Evolutionary conservation across 176 grass and related monocot genomes (phyloP).

Genomic region (Oropetium thomaeum): DNA sequence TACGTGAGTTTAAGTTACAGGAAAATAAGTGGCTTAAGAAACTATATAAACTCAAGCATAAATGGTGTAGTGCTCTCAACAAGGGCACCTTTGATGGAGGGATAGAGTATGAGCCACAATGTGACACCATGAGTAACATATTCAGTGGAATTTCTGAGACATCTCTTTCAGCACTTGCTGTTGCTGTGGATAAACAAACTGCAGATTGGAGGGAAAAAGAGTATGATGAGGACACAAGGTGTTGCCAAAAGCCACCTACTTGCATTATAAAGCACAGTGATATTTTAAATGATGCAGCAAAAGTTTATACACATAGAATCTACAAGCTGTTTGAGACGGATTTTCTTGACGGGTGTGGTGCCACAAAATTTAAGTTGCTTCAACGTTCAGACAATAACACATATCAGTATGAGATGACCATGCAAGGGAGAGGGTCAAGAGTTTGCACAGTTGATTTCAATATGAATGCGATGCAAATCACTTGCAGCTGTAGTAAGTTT

Average conservation of each 20-base stretch:
- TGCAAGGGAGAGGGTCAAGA: slow-evolving; percentile 67
- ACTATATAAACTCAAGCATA: slow-evolving; percentile 64
- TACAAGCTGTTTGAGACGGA: slow-evolving; percentile 81
- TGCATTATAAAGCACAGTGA: slow-evolving; percentile 77
- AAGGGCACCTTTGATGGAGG: slow-evolving; percentile 68
- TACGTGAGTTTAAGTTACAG: slow-evolving; percentile 61
- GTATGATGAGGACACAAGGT: slow-evolving; percentile 66
- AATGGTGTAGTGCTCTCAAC: slow-evolving; percentile 77
- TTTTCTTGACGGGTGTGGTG: slow-evolving; percentile 78
- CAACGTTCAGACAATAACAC: slow-evolving; percentile 42
- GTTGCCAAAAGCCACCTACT: slow-evolving; percentile 50
- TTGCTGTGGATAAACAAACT: slow-evolving; percentile 51
- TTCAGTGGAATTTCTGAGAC: slow-evolving; percentile 51
- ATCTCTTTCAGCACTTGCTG: slow-evolving; percentile 40
- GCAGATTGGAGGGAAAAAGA: slow-evolving; percentile 73
- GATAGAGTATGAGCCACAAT: slow-evolving; percentile 62
- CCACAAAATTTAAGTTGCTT: slow-evolving; percentile 66
- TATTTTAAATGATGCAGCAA: slow-evolving; percentile 77
- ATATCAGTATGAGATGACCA: slow-evolving; percentile 73
- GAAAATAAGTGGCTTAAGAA: slow-evolving; percentile 87
- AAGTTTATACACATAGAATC: slow-evolving; percentile 76
- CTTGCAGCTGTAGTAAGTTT: slow-evolving; percentile 74
- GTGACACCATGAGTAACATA: slow-evolving; percentile 68
- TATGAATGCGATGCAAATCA: slow-evolving; percentile 41
- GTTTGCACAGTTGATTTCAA: slow-evolving; percentile 57